phyloP scores from a whole-genome alignment of 78 protist species.

The Mastigamoeba balamuthi region DNA sequence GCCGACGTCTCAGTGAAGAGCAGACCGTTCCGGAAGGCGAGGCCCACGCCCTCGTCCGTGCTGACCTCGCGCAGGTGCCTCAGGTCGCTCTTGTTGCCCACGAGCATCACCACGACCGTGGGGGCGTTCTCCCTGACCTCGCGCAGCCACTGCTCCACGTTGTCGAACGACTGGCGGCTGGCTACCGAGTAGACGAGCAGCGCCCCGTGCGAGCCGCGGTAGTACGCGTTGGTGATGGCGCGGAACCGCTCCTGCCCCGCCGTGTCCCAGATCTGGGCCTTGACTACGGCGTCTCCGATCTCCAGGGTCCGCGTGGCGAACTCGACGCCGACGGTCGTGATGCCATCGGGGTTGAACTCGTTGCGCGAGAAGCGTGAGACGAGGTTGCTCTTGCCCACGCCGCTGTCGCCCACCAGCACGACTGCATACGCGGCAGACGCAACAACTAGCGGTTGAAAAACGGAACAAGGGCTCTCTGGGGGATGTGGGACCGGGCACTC shows the following conservation, averaged over 20 bases:
- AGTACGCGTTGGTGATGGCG: conserved; percentile 65
- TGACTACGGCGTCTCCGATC: conserved; percentile 75
- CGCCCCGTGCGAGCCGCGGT: conserved; percentile 86
- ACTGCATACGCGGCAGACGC: no score
- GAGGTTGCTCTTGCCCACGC: conserved; percentile 92
- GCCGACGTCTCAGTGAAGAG: conserved; percentile 51
- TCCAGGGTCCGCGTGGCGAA: conserved; percentile 84
- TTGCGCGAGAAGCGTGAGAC: conserved; percentile 65
- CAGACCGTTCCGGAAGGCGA: conserved; percentile 35
- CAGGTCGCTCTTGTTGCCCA: conserved; percentile 90
- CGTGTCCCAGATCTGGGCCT: conserved; percentile 56
- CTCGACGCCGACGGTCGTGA: conserved; percentile 98
- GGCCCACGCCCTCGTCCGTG: conserved; percentile 48
- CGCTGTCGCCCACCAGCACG: conserved; percentile 96
- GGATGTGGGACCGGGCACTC: no score
- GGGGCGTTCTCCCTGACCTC: conserved; percentile 71
- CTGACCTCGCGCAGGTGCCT: conserved; percentile 48
- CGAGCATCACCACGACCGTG: conserved; percentile 90
- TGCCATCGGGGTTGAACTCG: conserved; percentile 93
- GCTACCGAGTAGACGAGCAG: conserved; percentile 55
- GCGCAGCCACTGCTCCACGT: conserved; percentile 62
- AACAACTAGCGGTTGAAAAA: no score
- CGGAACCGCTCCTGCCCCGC: conserved; percentile 61
- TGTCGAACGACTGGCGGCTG: conserved; percentile 49
- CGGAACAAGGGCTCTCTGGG: no score